Evolutionary conservation across 2,329 filamentous ascomycete genomes (phyloP).

Genomic region (Colletotrichum shisoi): DNA sequence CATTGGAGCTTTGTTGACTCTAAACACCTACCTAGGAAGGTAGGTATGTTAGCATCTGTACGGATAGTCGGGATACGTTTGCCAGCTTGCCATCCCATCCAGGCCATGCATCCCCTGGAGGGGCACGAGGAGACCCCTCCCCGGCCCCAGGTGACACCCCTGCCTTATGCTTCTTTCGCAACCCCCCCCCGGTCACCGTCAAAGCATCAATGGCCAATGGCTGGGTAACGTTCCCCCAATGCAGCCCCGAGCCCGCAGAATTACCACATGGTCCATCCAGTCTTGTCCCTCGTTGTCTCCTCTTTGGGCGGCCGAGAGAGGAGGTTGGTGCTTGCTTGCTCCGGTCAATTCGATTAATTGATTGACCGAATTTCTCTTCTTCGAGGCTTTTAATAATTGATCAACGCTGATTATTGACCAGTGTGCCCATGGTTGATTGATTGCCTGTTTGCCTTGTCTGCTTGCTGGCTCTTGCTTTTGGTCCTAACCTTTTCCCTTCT

Average conservation of each 20-base stretch:
- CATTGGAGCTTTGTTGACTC: too few species aligned
- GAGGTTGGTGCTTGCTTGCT: conserved; percentile 7
- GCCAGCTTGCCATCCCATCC: too few species aligned
- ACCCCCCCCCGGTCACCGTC: conserved; percentile 16
- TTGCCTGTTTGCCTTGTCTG: conserved; percentile 1
- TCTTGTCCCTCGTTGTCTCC: neutral
- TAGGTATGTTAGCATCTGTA: neutral
- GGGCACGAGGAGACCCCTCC: neutral
- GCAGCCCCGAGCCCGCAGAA: neutral
- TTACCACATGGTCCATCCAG: conserved; percentile 7
- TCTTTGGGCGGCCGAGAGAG: neutral
- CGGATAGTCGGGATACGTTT: too few species aligned
- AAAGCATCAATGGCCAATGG: conserved; percentile 15
- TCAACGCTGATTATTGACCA: conserved; percentile 9
- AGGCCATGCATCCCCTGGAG: neutral
- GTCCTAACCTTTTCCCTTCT: neutral
- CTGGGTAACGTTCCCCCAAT: conserved; percentile 1
- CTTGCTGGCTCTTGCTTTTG: conserved; percentile 4
- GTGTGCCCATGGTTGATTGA: conserved; percentile 23
- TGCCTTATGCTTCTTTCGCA: conserved; percentile 35
- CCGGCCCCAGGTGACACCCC: conserved; percentile 3
- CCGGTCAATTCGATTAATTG: conserved; percentile 13
- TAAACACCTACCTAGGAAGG: neutral
- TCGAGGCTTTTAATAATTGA: neutral
- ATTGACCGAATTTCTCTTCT: conserved; percentile 1